Percentiles rank a stretch among this genome's conserved stretches.
These are phyloP conservation scores for Zygotorulaspora chibaensis DNA, from an alignment of 805 yeast species.

Conservation along the genomic window DNA sequence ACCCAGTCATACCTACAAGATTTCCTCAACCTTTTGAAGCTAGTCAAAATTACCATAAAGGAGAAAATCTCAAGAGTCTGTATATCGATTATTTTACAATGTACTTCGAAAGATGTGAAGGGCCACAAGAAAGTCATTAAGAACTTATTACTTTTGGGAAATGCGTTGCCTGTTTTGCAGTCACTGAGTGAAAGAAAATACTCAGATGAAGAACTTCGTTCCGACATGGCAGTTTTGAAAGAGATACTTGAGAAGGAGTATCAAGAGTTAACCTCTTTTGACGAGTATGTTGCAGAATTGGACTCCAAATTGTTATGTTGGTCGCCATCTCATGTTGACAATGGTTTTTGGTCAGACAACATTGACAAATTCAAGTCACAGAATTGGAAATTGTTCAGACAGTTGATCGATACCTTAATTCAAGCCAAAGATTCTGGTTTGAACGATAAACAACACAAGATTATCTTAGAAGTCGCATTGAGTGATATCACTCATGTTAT, in stretches of 20 bases:
- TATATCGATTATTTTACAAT: slow-evolving; percentile 66
- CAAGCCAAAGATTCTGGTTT: slow-evolving; percentile 31
- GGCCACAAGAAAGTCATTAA: slow-evolving; percentile 51
- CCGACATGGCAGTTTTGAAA: slow-evolving; percentile 58
- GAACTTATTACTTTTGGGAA: slow-evolving; percentile 64
- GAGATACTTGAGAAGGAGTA: slow-evolving; percentile 67
- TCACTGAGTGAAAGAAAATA: slow-evolving; percentile 82
- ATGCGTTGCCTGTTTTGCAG: slow-evolving; percentile 64
- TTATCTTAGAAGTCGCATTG: slow-evolving; percentile 56
- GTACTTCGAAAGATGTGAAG: slow-evolving; percentile 40
- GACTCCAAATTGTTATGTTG: slow-evolving; percentile 72
- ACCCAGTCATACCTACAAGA: slow-evolving; percentile 50
- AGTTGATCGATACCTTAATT: slow-evolving; percentile 51
- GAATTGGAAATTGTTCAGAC: slow-evolving; percentile 67
- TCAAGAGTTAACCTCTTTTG: slow-evolving; percentile 80
- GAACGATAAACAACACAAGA: slow-evolving; percentile 35
- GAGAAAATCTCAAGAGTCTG: slow-evolving; percentile 86
- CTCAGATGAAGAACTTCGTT: slow-evolving; percentile 86
- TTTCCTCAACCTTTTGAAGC: slow-evolving; percentile 41
- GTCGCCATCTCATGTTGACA: slow-evolving; percentile 89
- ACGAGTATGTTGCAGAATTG: slow-evolving; percentile 83
- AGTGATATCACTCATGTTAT: slow-evolving; percentile 63
- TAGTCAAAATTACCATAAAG: slow-evolving; percentile 79
- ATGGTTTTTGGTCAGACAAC: slow-evolving; percentile 88
- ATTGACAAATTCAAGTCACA: slow-evolving; percentile 68